phyloP scores from a whole-genome alignment of 139 green algal genomes.

The Micromonas pusilla region DNA sequence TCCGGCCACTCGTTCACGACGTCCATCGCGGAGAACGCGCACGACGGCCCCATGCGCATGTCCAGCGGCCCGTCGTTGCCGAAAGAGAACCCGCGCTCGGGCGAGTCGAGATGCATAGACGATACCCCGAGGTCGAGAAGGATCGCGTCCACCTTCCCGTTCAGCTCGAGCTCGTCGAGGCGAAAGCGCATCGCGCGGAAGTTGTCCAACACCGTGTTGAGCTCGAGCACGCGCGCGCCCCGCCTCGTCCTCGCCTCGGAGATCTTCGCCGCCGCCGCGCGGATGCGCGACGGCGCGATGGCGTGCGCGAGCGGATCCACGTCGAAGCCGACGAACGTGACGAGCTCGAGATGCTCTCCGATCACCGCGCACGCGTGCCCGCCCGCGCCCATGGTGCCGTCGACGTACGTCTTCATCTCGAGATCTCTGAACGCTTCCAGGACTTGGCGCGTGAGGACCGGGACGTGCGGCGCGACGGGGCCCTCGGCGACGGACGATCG shows the following conservation, averaged over 20 bases:
- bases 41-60: slow-evolving; percentile 84
- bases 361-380: slow-evolving; percentile 68
- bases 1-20: slow-evolving; percentile 84
- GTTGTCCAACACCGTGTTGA: slow-evolving; percentile 41
- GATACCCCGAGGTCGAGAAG: slow-evolving; percentile 90
- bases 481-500: no score
- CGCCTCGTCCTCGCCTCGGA: background rate
- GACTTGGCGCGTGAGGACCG: slow-evolving; percentile 62
- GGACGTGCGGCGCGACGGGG: slow-evolving; percentile 34
- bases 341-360: slow-evolving; percentile 63
- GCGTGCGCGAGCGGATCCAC: slow-evolving; percentile 65
- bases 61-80: slow-evolving; percentile 43
- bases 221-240: background rate
- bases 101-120: slow-evolving; percentile 91
- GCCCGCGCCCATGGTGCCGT: slow-evolving; percentile 81
- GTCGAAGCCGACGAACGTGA: slow-evolving; percentile 71
- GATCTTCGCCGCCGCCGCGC: background rate
- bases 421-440: slow-evolving; percentile 36
- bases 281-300: slow-evolving; percentile 55
- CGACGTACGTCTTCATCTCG: slow-evolving; percentile 56
- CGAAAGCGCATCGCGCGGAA: slow-evolving; percentile 41
- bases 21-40: slow-evolving; percentile 55
- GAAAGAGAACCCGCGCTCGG: slow-evolving; percentile 81
- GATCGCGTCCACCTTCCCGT: slow-evolving; percentile 65
- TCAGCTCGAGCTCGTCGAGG: slow-evolving; percentile 32